These are phyloP conservation scores for Tolypocladium inflatum DNA, from an alignment of 2,329 filamentous ascomycete species.

Conservation along the genomic window DNA sequence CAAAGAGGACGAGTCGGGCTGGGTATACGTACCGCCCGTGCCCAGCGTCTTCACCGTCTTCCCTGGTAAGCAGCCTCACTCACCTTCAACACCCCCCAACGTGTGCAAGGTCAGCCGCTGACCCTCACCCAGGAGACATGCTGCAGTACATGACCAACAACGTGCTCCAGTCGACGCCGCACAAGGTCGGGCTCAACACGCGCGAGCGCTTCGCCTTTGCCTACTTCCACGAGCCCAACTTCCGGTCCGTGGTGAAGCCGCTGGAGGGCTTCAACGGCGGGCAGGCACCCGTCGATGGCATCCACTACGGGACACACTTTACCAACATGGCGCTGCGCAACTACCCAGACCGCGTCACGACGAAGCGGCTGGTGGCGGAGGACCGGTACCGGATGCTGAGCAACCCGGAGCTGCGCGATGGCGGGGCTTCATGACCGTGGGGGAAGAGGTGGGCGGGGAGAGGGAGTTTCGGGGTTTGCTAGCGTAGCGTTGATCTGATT, in stretches of 20 bases:
- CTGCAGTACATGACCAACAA: conserved; percentile 40
- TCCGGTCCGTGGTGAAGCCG: conserved; percentile 32
- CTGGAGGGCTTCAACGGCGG: conserved; percentile 26
- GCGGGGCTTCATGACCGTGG: conserved; percentile 1
- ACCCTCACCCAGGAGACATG: conserved; percentile 32
- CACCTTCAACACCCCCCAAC: neutral
- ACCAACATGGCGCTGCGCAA: conserved; percentile 42
- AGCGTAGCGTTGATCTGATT: neutral
- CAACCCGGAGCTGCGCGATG: conserved; percentile 13
- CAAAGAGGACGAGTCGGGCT: conserved; percentile 32
- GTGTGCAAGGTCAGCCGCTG: neutral
- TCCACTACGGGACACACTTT: conserved; percentile 43
- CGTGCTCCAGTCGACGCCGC: conserved; percentile 34
- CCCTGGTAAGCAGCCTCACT: conserved; percentile 23
- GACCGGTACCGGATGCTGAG: conserved; percentile 13
- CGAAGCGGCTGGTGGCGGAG: conserved; percentile 22
- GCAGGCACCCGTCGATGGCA: conserved; percentile 22
- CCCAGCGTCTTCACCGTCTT: conserved; percentile 38
- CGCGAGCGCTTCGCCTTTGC: conserved; percentile 37
- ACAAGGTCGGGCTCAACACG: conserved; percentile 41
- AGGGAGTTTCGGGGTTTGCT: neutral
- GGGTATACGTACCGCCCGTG: conserved; percentile 37
- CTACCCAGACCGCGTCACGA: conserved; percentile 37
- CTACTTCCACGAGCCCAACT: conserved; percentile 43
- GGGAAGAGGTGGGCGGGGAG: neutral